Evolutionary conservation across 176 grass and related monocot species (phyloP).

Genomic region (Bolboschoenus planiculmis): DNA sequence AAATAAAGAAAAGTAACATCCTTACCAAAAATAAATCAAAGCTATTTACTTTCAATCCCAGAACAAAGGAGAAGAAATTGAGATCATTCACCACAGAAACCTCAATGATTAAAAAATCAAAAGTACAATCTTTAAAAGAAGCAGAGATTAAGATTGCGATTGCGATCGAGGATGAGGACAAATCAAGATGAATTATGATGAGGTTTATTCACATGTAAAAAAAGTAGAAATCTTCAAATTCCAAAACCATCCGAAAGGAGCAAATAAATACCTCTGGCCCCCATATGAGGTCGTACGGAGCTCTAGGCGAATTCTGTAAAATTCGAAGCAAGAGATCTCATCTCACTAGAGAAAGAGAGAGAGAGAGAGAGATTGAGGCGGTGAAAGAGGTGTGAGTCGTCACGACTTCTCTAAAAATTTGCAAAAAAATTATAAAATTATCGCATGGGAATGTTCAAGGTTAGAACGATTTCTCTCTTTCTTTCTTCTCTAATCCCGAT

Average conservation of each 20-base stretch:
- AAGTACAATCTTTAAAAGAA: neutral
- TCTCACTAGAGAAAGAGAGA: slow-evolving; percentile 2
- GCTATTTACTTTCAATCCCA: neutral
- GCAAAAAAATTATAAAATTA: neutral
- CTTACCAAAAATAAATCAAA: neutral
- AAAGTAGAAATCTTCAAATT: neutral
- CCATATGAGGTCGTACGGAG: slow-evolving; percentile 12
- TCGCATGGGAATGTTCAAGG: neutral
- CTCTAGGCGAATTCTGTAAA: neutral
- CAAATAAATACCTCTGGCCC: slow-evolving; percentile 20
- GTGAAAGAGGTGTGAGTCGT: slow-evolving; percentile 5
- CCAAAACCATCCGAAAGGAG: neutral
- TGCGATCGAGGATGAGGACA: neutral
- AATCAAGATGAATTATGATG: neutral
- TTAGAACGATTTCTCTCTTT: neutral
- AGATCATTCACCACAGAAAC: neutral
- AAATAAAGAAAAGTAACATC: neutral
- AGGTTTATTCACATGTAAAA: slow-evolving; percentile 16
- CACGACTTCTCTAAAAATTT: slow-evolving; percentile 19
- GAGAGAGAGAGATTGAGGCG: neutral
- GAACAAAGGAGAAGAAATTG: neutral
- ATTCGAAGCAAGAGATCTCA: slow-evolving; percentile 17
- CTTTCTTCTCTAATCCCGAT: neutral
- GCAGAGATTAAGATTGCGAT: neutral
- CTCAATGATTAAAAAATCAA: neutral